Evolutionary conservation across 176 grass and related monocot species (phyloP).

Genomic region (Triticum urartu): DNA sequence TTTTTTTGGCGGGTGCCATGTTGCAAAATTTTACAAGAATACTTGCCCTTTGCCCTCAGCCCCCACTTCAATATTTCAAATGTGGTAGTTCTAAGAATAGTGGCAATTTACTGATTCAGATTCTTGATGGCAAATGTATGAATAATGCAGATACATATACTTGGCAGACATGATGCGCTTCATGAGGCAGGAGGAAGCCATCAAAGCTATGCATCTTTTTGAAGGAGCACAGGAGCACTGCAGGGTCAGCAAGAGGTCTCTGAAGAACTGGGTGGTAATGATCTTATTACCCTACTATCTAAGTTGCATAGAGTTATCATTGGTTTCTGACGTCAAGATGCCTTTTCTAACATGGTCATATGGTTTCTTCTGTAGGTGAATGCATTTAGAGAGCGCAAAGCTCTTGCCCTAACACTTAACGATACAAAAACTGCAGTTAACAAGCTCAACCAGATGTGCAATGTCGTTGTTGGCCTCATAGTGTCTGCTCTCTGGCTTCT

Average conservation of each 20-base stretch:
- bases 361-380: constrained; percentile 49
- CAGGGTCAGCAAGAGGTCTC: constrained; percentile 66
- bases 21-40: not conserved
- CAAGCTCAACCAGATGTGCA: constrained; percentile 59
- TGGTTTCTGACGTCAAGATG: not conserved
- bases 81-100: not conserved
- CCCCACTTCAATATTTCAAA: not conserved
- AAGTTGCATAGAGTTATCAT: not conserved
- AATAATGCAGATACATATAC: constrained; percentile 73
- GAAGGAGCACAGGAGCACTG: constrained; percentile 75
- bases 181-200: constrained; percentile 71
- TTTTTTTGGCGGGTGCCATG: too few relatives aligned
- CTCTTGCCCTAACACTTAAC: constrained; percentile 60
- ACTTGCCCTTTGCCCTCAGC: not conserved
- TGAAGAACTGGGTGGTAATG: constrained; percentile 98
- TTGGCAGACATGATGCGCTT: constrained; percentile 72
- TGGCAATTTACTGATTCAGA: not conserved
- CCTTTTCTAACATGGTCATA: constrained; percentile 2
- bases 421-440: constrained; percentile 76
- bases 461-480: constrained; percentile 44
- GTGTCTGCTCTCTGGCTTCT: constrained; percentile 59
- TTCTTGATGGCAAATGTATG: not conserved
- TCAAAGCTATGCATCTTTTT: constrained; percentile 68
- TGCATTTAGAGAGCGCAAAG: constrained; percentile 68
- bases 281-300: constrained; percentile 13